Evolutionary conservation across 345 rosid genomes (phyloP).

Genomic region (Kandelia obovata): DNA sequence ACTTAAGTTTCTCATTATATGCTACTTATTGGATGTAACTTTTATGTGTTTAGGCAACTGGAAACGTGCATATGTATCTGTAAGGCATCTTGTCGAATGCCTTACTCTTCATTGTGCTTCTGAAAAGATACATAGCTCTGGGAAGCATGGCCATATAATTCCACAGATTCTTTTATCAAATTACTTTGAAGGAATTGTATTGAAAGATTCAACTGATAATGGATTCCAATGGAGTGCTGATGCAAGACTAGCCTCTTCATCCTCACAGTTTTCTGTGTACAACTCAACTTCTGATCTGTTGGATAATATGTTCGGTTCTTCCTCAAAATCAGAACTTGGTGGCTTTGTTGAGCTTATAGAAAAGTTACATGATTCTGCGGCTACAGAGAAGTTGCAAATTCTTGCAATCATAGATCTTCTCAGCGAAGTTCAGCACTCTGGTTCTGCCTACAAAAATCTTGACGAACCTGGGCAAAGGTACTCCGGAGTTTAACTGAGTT

Average conservation of each 20-base stretch:
- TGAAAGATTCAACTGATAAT: constrained; percentile 41
- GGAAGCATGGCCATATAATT: constrained; percentile 31
- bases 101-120: constrained; percentile 41
- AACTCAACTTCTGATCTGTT: constrained; percentile 34
- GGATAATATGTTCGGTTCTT: constrained; percentile 32
- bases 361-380: constrained; percentile 43
- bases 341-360: constrained; percentile 53
- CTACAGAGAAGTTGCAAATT: constrained; percentile 55
- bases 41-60: constrained; percentile 72
- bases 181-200: constrained; percentile 63
- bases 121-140: constrained; percentile 26
- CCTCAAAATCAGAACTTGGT: constrained; percentile 45
- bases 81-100: constrained; percentile 68
- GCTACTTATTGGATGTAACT: constrained; percentile 33
- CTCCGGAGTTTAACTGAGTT: constrained; percentile 11
- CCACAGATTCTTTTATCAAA: constrained; percentile 62
- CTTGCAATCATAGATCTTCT: constrained; percentile 73
- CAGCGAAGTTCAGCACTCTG: constrained; percentile 57
- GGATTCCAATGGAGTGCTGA: constrained; percentile 63
- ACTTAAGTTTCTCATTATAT: constrained; percentile 26
- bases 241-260: constrained; percentile 37
- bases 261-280: constrained; percentile 41
- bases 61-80: constrained; percentile 74
- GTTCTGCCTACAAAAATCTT: constrained; percentile 72
- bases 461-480: constrained; percentile 91